Evolutionary conservation across 495 filamentous ascomycete genomes (phyloP).

Genomic region (Aspergillus sclerotiicarbonarius): DNA sequence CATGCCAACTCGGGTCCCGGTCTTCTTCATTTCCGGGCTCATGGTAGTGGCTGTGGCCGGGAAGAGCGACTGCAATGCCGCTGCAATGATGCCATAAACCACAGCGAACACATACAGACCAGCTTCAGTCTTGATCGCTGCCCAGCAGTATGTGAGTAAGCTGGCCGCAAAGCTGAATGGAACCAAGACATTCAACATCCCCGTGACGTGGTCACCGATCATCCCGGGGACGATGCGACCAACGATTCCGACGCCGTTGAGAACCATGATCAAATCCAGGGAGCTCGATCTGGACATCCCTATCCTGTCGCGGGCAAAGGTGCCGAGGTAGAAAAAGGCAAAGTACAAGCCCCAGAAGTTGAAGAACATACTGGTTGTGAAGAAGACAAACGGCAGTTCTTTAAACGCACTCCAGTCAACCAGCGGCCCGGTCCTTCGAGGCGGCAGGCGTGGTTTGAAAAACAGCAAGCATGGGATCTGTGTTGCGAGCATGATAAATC

Average conservation of each 20-base stretch:
- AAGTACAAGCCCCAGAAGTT: conserved; percentile 63
- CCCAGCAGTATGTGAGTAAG: conserved; percentile 56
- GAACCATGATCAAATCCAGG: conserved; percentile 59
- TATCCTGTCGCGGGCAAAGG: conserved; percentile 53
- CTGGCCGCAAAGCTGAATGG: conserved; percentile 42
- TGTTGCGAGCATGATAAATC: conserved; percentile 59
- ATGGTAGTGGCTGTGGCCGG: conserved; percentile 54
- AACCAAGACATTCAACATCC: conserved; percentile 53
- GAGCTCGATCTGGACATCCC: conserved; percentile 35
- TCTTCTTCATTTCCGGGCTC: conserved; percentile 55
- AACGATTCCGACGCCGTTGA: conserved; percentile 60
- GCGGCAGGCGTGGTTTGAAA: conserved; percentile 53
- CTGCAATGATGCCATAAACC: conserved; percentile 54
- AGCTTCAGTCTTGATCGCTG: conserved; percentile 41
- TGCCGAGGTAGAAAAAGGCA: conserved; percentile 62
- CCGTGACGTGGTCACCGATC: conserved; percentile 54
- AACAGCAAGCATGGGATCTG: conserved; percentile 40
- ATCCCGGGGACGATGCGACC: conserved; percentile 58
- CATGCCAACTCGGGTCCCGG: conserved; percentile 71
- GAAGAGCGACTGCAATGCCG: conserved; percentile 61
- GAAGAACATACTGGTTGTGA: conserved; percentile 53
- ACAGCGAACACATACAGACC: conserved; percentile 57
- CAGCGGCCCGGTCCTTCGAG: conserved; percentile 52
- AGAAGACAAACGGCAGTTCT: conserved; percentile 60
- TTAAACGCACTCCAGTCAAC: conserved; percentile 60